A percentile compares a stretch with the other conserved stretches of the same genome.
Evolutionary conservation across 2,329 filamentous ascomycete genomes (phyloP).

Genomic region (Xylariaceae sp.): DNA sequence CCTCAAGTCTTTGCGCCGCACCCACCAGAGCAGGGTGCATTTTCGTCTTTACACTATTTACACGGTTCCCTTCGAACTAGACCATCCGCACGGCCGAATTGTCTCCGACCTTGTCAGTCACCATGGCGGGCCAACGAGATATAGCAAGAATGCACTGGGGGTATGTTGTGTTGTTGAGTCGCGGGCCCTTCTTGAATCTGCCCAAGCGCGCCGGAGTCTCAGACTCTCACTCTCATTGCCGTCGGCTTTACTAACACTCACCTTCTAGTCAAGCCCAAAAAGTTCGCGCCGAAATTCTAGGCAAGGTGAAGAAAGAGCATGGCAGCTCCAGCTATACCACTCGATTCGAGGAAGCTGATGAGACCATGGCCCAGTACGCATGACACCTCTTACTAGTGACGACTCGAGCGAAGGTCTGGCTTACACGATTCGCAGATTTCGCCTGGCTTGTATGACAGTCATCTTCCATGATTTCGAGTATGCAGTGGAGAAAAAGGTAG

Average conservation of each 20-base stretch:
- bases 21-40: slow-evolving; percentile 17
- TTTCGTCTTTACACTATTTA: slow-evolving; percentile 5
- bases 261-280: slow-evolving; percentile 26
- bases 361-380: slow-evolving; percentile 32
- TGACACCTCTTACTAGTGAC: background rate
- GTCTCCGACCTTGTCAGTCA: slow-evolving; percentile 5
- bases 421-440: slow-evolving; percentile 49
- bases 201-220: background rate
- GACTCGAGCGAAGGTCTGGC: slow-evolving; percentile 8
- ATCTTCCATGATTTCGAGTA: slow-evolving; percentile 68
- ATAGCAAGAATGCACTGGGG: slow-evolving; percentile 27
- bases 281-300: slow-evolving; percentile 27
- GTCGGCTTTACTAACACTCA: slow-evolving; percentile 13
- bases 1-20: slow-evolving; percentile 18
- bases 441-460: slow-evolving; percentile 63
- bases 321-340: slow-evolving; percentile 28
- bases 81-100: slow-evolving; percentile 4
- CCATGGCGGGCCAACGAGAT: slow-evolving; percentile 28
- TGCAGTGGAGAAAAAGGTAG: slow-evolving; percentile 58
- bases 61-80: slow-evolving; percentile 4
- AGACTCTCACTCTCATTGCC: background rate
- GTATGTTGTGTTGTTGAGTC: slow-evolving; percentile 29
- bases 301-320: slow-evolving; percentile 29
- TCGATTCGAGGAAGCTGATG: slow-evolving; percentile 32
- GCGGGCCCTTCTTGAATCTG: background rate